These are phyloP conservation scores for Mycena filopes DNA, from an alignment of 768 basidiomycete species.

Conservation along the genomic window DNA sequence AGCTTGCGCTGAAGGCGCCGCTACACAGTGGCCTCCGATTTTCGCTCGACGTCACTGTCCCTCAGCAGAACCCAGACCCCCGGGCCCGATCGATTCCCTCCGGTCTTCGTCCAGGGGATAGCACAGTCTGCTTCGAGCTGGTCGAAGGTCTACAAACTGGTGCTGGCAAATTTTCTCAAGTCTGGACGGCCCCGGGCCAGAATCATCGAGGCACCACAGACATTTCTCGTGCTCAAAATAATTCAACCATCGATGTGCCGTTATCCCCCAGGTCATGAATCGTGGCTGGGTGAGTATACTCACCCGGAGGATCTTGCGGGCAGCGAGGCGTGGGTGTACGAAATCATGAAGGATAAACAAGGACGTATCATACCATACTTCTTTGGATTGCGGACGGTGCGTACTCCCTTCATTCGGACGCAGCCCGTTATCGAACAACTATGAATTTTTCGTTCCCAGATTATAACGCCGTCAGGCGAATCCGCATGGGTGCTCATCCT, in stretches of 20 bases:
- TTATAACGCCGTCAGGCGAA: neutral
- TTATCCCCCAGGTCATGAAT: neutral
- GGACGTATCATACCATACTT: neutral
- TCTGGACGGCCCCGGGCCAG: too few species aligned
- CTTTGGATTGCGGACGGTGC: neutral
- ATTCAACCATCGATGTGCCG: neutral
- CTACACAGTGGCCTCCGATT: too few species aligned
- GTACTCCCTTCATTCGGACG: neutral
- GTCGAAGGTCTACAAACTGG: neutral
- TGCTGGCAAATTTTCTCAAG: neutral
- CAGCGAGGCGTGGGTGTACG: neutral
- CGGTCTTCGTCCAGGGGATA: too few species aligned
- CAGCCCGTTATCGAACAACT: neutral
- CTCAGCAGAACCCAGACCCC: too few species aligned
- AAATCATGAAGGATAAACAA: neutral
- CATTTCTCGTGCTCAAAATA: neutral
- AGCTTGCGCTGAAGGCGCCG: too few species aligned
- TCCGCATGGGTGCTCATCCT: neutral
- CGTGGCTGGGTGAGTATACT: neutral
- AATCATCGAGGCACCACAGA: neutral
- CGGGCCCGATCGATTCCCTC: too few species aligned
- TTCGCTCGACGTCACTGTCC: too few species aligned
- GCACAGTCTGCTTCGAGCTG: too few species aligned
- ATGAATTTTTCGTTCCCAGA: neutral
- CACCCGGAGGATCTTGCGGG: neutral